phyloP scores from a whole-genome alignment of 176 grass and related monocot species.

The Eragrostis curvula region DNA sequence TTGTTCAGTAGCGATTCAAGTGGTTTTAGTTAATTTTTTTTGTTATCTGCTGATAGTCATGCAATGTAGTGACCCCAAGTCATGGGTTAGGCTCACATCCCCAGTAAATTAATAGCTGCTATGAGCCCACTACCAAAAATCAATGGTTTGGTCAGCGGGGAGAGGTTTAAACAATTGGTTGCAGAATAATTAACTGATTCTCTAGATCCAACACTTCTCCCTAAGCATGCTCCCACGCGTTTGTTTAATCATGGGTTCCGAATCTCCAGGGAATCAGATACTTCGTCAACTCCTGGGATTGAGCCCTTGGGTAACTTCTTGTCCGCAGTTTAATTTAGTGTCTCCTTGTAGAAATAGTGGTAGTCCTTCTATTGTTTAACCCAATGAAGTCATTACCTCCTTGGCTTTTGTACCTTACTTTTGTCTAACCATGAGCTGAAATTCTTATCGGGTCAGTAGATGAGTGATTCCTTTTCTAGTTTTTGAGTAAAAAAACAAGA shows the following conservation, averaged over 20 bases:
- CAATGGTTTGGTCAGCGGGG: constrained; percentile 44
- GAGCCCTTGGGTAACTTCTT: constrained; percentile 50
- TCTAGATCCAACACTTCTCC: constrained; percentile 61
- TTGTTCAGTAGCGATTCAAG: constrained; percentile 26
- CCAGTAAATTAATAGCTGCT: constrained; percentile 44
- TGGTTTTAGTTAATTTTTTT: constrained; percentile 35
- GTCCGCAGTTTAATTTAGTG: constrained; percentile 45
- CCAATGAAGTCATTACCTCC: not conserved
- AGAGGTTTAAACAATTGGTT: constrained; percentile 34
- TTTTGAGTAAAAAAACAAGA: not conserved
- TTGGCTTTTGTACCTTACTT: not conserved
- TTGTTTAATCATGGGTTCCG: constrained; percentile 45
- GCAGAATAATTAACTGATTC: constrained; percentile 44
- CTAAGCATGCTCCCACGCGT: constrained; percentile 39
- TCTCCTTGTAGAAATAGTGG: constrained; percentile 44
- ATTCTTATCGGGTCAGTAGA: not conserved
- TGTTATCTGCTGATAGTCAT: constrained; percentile 41
- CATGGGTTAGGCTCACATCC: constrained; percentile 46
- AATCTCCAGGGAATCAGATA: constrained; percentile 65
- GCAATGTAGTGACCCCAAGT: constrained; percentile 46
- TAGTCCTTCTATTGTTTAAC: constrained; percentile 15
- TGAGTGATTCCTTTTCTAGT: constrained; percentile 2
- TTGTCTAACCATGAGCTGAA: constrained; percentile 9
- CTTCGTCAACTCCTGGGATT: constrained; percentile 67
- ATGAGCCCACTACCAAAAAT: constrained; percentile 48